Percentiles rank a stretch among this genome's conserved stretches.
phyloP scores from a whole-genome alignment of 176 grass and related monocot species.

The Juncus effusus region DNA sequence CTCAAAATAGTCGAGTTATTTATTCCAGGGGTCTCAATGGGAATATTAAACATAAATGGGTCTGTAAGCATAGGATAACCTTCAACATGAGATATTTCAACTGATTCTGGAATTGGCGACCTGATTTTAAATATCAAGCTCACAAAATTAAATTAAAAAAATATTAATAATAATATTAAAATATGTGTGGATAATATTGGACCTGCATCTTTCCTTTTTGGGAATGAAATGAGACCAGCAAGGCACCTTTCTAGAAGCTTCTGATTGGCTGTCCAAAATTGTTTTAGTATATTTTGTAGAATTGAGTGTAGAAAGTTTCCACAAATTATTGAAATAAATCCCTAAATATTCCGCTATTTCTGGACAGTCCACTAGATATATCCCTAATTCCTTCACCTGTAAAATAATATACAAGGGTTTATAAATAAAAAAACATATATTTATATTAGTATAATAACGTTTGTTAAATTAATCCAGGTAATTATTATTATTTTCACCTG shows the following conservation, averaged over 20 bases:
- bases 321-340: constrained; percentile 71
- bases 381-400: constrained; percentile 84
- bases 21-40: constrained; percentile 68
- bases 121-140: constrained; percentile 29
- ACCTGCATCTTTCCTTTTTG: constrained; percentile 78
- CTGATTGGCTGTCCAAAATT: constrained; percentile 65
- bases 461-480: background rate
- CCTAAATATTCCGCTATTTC: constrained; percentile 52
- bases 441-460: background rate
- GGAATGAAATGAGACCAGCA: constrained; percentile 92
- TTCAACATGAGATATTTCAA: constrained; percentile 47
- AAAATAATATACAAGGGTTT: constrained; percentile 2
- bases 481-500: constrained; percentile 37
- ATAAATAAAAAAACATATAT: constrained; percentile 18
- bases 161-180: background rate
- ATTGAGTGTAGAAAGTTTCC: constrained; percentile 69
- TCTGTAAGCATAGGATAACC: constrained; percentile 65
- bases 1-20: constrained; percentile 34
- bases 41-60: constrained; percentile 55
- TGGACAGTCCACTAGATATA: constrained; percentile 74
- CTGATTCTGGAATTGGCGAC: constrained; percentile 47
- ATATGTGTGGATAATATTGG: constrained; percentile 4
- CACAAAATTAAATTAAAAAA: background rate
- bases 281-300: constrained; percentile 55
- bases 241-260: constrained; percentile 80